phyloP scores from a whole-genome alignment of 441 rosid species.

The Gossypium gossypioides region DNA sequence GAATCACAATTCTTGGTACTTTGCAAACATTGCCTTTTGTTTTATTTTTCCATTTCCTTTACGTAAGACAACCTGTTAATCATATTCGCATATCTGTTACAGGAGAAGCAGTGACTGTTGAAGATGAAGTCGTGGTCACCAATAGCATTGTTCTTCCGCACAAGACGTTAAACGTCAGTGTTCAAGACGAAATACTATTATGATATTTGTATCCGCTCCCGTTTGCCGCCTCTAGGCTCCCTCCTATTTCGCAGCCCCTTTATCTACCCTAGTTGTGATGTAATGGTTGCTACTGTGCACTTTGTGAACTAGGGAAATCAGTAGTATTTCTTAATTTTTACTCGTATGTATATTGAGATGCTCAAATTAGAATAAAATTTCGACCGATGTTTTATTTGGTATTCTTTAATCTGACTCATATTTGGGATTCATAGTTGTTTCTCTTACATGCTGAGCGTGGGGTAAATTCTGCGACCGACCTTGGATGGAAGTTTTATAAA shows the following conservation, averaged over 20 bases:
- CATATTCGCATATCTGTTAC: constrained; percentile 15
- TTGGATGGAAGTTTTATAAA: too few species aligned
- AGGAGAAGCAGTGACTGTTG: constrained; percentile 82
- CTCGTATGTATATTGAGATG: background rate
- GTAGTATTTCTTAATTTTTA: background rate
- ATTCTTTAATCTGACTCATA: too few species aligned
- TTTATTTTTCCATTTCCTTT: background rate
- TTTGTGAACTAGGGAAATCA: background rate
- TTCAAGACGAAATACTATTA: constrained; percentile 78
- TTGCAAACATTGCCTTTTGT: background rate
- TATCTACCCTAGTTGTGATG: background rate
- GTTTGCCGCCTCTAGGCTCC: background rate
- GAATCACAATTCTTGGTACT: constrained; percentile 87
- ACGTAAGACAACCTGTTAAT: background rate
- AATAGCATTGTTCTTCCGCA: constrained; percentile 85
- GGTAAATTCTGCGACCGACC: too few species aligned
- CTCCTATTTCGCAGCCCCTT: background rate
- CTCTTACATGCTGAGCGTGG: too few species aligned
- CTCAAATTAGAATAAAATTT: background rate
- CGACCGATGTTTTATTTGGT: background rate
- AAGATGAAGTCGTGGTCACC: constrained; percentile 67
- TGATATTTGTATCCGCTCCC: constrained; percentile 12
- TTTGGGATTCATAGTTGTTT: too few species aligned
- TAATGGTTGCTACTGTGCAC: background rate
- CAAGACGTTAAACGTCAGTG: constrained; percentile 75